Evolutionary conservation across 352 stramenopile genomes (phyloP).

Genomic region (Salisapilia sapeloensis): DNA sequence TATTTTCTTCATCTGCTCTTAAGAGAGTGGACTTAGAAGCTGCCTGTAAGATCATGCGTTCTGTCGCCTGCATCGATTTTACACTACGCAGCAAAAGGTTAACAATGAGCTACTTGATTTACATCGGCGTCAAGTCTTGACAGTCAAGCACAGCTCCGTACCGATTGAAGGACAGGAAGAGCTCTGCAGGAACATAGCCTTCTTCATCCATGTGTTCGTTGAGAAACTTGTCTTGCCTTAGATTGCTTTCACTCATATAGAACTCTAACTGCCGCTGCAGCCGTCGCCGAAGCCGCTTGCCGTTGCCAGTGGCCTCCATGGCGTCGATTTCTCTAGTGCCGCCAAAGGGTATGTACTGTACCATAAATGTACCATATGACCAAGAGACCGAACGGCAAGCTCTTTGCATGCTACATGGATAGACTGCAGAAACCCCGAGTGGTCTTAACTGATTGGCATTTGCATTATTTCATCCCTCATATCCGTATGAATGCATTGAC

Average conservation of each 20-base stretch:
- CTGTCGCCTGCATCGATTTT: slow-evolving; percentile 34
- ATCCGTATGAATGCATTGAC: too few relatives aligned
- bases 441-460: too few relatives aligned
- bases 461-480: too few relatives aligned
- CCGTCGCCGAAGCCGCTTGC: slow-evolving; percentile 47
- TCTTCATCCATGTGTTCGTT: slow-evolving; percentile 52
- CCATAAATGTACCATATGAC: too few relatives aligned
- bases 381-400: too few relatives aligned
- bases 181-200: slow-evolving; percentile 25
- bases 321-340: too few relatives aligned
- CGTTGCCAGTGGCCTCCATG: too few relatives aligned
- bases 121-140: slow-evolving; percentile 1
- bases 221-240: slow-evolving; percentile 68
- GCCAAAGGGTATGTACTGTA: too few relatives aligned
- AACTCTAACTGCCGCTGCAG: slow-evolving; percentile 74
- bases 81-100: slow-evolving; percentile 7
- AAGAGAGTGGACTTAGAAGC: slow-evolving; percentile 30
- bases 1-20: slow-evolving; percentile 15
- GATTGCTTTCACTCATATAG: slow-evolving; percentile 58
- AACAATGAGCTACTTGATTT: background rate
- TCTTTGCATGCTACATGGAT: too few relatives aligned
- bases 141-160: slow-evolving; percentile 3
- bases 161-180: slow-evolving; percentile 63
- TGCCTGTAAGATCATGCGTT: slow-evolving; percentile 36
- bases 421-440: too few relatives aligned